Evolutionary conservation across 1,284 basidiomycete genomes (phyloP), one percentile per base, ranked within the genome.

Genomic region (Ustilago nuda): DNA sequence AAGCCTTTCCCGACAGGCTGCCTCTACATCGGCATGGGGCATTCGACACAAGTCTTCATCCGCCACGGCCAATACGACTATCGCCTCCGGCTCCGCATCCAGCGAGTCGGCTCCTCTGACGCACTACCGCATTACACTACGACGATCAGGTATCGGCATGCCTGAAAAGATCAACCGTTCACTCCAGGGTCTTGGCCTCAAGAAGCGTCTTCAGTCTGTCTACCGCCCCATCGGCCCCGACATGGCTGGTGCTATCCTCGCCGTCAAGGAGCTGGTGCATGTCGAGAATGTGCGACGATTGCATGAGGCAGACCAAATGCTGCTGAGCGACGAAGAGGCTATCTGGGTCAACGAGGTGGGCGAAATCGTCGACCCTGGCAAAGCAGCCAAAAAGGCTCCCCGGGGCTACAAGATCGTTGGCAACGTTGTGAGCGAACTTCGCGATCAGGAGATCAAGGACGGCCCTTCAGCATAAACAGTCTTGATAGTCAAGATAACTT

Each of bases 211-310:
- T 87, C 92, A 93, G 82, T 93, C 92, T 0, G 93, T 94, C 41
- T 94, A 92, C 85, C 91, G 92, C 71, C 87, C 87, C 8, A 92
- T 93, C 75, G 88, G 89, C 0, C 90, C 91, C 0, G 91, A 92
- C 68, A 89, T 90, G 27, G 93, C 93, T 0, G 93, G 93, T 30
- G 93, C 92, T 84, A 93, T 95, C 57, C 88, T 95, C 45, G 87
- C 88, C 13, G 90, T 94, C 64, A 95, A 95, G 88, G 93, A 95
- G 87, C 87, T 95, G 39, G 89, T 95, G n/a, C 90, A 92, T 81
- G 93, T 94, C 61, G 89, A 92, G 83, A 94, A 94, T 82, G 93
- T 95, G 9, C 62, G 83, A 9, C 56, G 72, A 11, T 56, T 84
- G n/a, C 66, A 70, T 17, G 68, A 79, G 37, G 63, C 66, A 2